Evolutionary conservation across 2,329 filamentous ascomycete species (phyloP).

Genomic region (Fusarium bactridioides): DNA sequence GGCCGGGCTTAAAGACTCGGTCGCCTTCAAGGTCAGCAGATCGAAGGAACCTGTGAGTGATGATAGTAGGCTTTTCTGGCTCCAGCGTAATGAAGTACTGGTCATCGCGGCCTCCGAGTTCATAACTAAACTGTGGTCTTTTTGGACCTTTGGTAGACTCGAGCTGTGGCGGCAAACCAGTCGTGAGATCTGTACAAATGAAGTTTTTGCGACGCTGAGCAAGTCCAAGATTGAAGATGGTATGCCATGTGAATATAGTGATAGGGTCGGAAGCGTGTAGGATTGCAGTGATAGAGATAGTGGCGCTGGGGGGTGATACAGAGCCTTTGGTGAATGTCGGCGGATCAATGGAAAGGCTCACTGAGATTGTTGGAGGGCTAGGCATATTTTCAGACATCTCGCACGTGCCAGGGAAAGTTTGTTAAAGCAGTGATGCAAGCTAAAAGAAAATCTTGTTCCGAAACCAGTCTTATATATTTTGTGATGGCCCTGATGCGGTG

Average conservation of each 20-base stretch:
- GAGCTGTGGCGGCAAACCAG: not conserved
- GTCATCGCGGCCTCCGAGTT: not conserved
- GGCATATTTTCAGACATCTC: not conserved
- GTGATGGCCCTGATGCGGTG: too few relatives aligned
- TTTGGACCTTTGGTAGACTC: not conserved
- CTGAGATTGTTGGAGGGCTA: rapidly evolving
- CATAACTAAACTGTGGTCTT: not conserved
- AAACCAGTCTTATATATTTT: too few relatives aligned
- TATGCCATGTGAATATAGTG: not conserved
- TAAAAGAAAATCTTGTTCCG: too few relatives aligned
- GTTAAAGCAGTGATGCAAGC: too few relatives aligned
- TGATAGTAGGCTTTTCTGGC: not conserved
- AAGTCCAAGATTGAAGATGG: not conserved
- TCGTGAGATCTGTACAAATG: not conserved
- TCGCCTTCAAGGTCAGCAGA: not conserved
- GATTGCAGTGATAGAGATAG: not conserved
- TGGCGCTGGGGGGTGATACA: not conserved
- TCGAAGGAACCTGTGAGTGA: not conserved
- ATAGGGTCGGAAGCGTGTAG: not conserved
- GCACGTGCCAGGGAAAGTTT: too few relatives aligned
- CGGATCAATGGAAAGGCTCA: not conserved
- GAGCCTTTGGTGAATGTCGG: not conserved
- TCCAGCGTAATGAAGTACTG: not conserved
- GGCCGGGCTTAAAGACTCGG: not conserved
- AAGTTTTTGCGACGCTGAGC: not conserved